phyloP scores from a whole-genome alignment of 257 asterid species.

The Jasminum sambac region DNA sequence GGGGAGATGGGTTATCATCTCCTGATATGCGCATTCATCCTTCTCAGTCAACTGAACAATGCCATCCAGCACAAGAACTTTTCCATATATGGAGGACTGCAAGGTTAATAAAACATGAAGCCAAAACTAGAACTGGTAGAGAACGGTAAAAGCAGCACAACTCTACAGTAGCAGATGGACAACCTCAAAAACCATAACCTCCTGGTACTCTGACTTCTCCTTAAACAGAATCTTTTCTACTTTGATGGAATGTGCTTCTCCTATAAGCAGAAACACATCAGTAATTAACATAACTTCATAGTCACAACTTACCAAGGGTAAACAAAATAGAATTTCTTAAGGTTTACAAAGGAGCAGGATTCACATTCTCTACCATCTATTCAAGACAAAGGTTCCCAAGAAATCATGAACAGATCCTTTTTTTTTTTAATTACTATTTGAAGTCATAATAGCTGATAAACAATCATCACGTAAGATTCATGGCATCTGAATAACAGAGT shows the following conservation, averaged over 20 bases:
- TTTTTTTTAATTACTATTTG: not conserved
- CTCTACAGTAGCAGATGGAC: conserved; percentile 25
- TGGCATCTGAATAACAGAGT: conserved; percentile 3
- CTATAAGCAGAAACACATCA: conserved; percentile 34
- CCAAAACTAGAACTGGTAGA: conserved; percentile 11
- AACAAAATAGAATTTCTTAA: not conserved
- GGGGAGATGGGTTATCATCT: conserved; percentile 96
- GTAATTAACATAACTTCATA: not conserved
- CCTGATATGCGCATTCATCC: conserved; percentile 99
- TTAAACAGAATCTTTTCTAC: conserved; percentile 74
- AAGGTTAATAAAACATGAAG: conserved; percentile 17
- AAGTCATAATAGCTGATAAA: not conserved
- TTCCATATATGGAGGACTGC: conserved; percentile 86
- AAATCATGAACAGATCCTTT: not conserved
- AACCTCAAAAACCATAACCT: conserved; percentile 95
- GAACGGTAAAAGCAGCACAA: not conserved
- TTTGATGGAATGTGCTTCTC: conserved; percentile 92
- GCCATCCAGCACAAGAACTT: conserved; percentile 93
- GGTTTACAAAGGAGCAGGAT: not conserved
- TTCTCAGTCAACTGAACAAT: conserved; percentile 97
- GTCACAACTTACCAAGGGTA: not conserved
- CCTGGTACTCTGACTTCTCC: conserved; percentile 85
- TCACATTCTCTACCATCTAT: not conserved
- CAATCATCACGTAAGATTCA: not conserved
- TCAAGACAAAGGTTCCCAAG: not conserved